These are phyloP conservation scores for Umbelopsis sp. DNA, from an alignment of 371 early-diverging fungal species.

Conservation along the genomic window DNA sequence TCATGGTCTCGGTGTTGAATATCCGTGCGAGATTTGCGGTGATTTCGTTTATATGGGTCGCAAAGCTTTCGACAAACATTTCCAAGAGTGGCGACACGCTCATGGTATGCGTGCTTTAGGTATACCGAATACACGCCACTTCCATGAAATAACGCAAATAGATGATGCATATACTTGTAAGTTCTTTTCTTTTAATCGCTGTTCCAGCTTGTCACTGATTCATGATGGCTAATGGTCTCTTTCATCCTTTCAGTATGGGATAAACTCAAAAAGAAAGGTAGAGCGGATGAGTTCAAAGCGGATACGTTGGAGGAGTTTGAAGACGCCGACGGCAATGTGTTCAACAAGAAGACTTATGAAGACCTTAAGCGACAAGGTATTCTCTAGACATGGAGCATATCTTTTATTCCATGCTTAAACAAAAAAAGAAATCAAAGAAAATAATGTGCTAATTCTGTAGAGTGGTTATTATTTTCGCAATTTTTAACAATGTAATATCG, in stretches of 20 bases:
- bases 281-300: constrained; percentile 65
- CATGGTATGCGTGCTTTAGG: constrained; percentile 95
- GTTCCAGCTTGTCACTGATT: neutral
- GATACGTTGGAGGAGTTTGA: constrained; percentile 95
- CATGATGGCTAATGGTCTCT: neutral
- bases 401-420: neutral
- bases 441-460: neutral
- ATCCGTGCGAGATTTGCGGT: constrained; percentile 97
- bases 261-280: constrained; percentile 70
- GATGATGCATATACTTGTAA: constrained; percentile 90
- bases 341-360: constrained; percentile 97
- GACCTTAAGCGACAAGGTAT: constrained; percentile 93
- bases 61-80: constrained; percentile 96
- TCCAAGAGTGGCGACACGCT: constrained; percentile 94
- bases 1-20: constrained; percentile 95
- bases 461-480: neutral
- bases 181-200: constrained; percentile 28
- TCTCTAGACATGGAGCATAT: constrained; percentile 50
- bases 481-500: neutral
- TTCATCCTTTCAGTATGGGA: constrained; percentile 73
- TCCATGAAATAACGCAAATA: constrained; percentile 93
- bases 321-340: constrained; percentile 96
- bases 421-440: neutral
- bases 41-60: constrained; percentile 96
- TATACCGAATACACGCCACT: constrained; percentile 92